A percentile compares a stretch with the other conserved stretches of the same genome.
These are phyloP conservation scores for Aspergillus melleus DNA, from an alignment of 2,329 filamentous ascomycete species.

Conservation along the genomic window DNA sequence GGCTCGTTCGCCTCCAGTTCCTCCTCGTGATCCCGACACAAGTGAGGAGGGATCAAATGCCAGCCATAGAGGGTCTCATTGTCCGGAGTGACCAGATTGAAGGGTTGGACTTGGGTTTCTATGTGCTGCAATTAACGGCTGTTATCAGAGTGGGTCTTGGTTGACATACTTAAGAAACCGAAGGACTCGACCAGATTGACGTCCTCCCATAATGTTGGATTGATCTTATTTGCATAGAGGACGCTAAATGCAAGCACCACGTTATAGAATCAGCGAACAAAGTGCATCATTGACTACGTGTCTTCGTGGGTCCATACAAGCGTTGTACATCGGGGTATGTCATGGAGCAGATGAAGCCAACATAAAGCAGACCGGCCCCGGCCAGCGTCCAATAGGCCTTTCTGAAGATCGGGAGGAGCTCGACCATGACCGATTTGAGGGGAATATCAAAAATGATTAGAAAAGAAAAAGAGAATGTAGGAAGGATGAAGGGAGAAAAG, in stretches of 20 bases:
- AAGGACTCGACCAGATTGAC: slow-evolving; percentile 75
- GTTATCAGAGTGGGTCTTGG: not conserved
- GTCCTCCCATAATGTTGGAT: slow-evolving; percentile 70
- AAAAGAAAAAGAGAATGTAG: too few species aligned
- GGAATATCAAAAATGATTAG: too few species aligned
- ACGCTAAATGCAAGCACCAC: slow-evolving; percentile 54
- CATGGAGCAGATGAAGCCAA: slow-evolving; percentile 63
- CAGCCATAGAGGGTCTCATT: slow-evolving; percentile 79
- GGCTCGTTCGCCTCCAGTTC: slow-evolving; percentile 55
- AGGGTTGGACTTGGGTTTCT: slow-evolving; percentile 88
- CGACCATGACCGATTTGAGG: slow-evolving; percentile 28
- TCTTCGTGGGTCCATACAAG: slow-evolving; percentile 59
- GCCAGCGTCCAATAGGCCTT: slow-evolving; percentile 59
- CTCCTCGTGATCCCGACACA: slow-evolving; percentile 72
- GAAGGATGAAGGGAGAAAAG: not conserved
- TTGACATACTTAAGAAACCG: slow-evolving; percentile 75
- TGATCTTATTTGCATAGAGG: slow-evolving; percentile 79
- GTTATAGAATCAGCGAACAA: too few species aligned
- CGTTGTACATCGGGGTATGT: slow-evolving; percentile 73
- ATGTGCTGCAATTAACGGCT: slow-evolving; percentile 14
- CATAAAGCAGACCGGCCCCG: slow-evolving; percentile 64
- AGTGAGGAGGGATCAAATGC: slow-evolving; percentile 80
- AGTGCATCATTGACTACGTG: not conserved
- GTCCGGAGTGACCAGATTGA: slow-evolving; percentile 73
- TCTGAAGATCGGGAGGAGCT: slow-evolving; percentile 48